These are phyloP conservation scores for Thalassiosira mediterranea DNA, from an alignment of 352 stramenopile genomes.

Conservation along the genomic window DNA sequence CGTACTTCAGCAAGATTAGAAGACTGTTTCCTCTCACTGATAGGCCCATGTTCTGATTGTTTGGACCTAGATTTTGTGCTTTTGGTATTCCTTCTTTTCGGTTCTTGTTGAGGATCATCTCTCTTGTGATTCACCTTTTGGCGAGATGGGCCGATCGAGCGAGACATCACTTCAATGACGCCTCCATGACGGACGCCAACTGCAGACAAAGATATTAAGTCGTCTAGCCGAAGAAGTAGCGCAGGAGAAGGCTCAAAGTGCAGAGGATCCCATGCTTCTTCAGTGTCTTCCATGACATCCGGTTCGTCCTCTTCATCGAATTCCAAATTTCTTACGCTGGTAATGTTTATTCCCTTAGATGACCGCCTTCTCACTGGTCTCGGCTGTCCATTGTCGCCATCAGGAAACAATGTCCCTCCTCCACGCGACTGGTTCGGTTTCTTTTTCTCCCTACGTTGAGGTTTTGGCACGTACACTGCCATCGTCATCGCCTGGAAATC, in stretches of 20 bases:
- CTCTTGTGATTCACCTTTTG: conserved; percentile 1
- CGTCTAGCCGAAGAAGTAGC: conserved; percentile 14
- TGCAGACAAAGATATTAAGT: conserved; percentile 36
- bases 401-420: conserved; percentile 3
- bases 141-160: no score
- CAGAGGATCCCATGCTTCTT: conserved; percentile 14
- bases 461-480: conserved; percentile 22
- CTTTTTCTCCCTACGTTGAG: neutral
- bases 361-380: neutral
- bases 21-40: no score
- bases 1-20: no score
- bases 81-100: no score
- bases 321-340: conserved; percentile 11
- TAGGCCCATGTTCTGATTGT: no score
- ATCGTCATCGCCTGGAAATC: conserved; percentile 40
- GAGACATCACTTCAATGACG: conserved; percentile 26
- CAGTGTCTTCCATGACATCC: no score
- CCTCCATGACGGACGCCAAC: conserved; percentile 12
- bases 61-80: no score
- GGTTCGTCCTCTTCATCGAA: conserved; percentile 4
- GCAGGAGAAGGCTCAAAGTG: conserved; percentile 21
- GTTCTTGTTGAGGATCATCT: neutral
- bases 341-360: conserved; percentile 28
- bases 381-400: neutral
- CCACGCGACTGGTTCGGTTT: neutral